Conservation (phyloP, 108 stramenopile species). For the Conticribra guillardii region DNA sequence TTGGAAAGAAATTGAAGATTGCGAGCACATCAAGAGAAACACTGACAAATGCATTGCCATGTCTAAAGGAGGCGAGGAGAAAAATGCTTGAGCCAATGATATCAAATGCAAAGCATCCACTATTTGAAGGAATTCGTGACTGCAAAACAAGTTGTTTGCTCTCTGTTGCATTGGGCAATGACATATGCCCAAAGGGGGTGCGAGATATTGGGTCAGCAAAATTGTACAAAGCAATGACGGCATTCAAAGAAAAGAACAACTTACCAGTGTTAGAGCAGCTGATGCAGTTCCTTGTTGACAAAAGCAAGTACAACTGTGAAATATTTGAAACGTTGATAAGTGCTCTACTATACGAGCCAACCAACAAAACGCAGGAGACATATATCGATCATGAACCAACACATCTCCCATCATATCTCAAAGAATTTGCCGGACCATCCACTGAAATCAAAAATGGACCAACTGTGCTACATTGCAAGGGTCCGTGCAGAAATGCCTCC, state of each 20-base stretch:
- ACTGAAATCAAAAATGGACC: slow-evolving; percentile 14
- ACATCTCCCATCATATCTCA: not conserved
- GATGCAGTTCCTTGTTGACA: no score
- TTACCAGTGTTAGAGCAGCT: no score
- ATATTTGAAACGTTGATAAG: not conserved
- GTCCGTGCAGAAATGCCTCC: not conserved
- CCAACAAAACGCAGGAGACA: slow-evolving; percentile 5
- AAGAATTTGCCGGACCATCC: slow-evolving; percentile 5
- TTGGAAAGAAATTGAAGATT: not conserved
- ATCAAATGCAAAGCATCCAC: not conserved
- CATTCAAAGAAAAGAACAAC: not conserved
- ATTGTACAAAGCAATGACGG: not conserved
- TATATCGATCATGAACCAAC: not conserved
- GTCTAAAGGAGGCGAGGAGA: not conserved
- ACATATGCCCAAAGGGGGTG: not conserved
- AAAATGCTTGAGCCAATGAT: not conserved
- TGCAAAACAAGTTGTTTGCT: not conserved
- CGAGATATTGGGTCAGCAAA: not conserved
- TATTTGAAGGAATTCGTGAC: not conserved
- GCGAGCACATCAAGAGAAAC: not conserved
- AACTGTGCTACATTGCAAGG: not conserved
- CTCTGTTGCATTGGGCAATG: not conserved
- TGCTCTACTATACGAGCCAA: not conserved
- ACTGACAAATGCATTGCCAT: not conserved
- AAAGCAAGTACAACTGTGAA: not conserved